Base-by-base conservation (phyloP, 2,329 filamentous ascomycete species). In the Aspergillus floridensis region DNA sequence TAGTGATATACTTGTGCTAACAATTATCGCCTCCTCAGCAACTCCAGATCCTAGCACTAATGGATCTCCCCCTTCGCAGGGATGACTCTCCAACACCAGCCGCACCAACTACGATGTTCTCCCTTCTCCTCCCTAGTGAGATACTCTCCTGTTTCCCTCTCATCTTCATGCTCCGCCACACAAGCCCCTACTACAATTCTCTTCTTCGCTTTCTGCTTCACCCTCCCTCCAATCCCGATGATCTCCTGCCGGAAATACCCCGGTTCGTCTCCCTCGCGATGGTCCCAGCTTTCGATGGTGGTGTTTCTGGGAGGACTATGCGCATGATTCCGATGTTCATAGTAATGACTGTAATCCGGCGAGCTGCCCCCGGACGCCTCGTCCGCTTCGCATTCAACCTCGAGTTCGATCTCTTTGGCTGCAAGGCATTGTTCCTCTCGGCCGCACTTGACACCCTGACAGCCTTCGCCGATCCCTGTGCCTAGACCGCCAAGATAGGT, bases 231-330 rank as follows among this genome's bases (percentile, higher is more conserved):
- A 49, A 97, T 90, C 2, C 93, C 93, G 70, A 96, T 91, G 61
- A 97, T 90, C 76, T 97, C 93, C 70, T 96, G 92, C 47, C 90
- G 83, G 58, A 87, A 83, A 70, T 96, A 97, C 3, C 92, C 92
- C 0, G 90, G 82, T 59, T 71, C 77, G 62, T 79, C 79, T 38
- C 75, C 75, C 22, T 72, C 70, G 38, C 70, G 70, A 22, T 67
- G 68, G 57, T 71, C 63, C 55, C 56, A 59, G 49, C 22, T 47
- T 46, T 53, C 63, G 49, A 44, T 24, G 11, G 31, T 59, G 56
- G 19, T 65, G 14, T 65, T 60, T 2, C 64, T 62, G n/a, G 48
- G 24, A 50, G 59, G 58, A 10, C 57, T 56, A 38, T 60, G 49
- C 12, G 48, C 58, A 41, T 62, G 60, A 5, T 44, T 16, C 6